Percentiles rank a stretch among this genome's conserved stretches.
Conservation (phyloP, 257 asterid species). For the Petunia axillaris region DNA sequence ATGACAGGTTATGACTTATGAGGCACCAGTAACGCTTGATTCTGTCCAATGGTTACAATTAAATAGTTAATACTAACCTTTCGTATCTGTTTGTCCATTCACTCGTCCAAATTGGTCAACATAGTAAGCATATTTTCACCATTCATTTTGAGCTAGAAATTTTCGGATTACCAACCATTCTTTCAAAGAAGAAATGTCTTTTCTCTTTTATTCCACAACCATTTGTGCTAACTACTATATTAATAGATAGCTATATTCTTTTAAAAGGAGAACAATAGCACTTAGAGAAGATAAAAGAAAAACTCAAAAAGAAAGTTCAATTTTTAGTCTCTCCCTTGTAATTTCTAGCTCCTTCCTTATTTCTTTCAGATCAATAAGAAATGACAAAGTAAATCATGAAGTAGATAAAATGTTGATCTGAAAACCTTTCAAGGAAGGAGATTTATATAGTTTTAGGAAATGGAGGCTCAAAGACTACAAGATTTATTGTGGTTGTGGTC, state of each 20-base stretch:
- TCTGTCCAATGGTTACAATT: background rate
- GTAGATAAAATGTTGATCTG: slow-evolving; percentile 25
- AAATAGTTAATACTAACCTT: background rate
- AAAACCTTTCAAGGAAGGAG: slow-evolving; percentile 31
- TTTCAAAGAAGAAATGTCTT: background rate
- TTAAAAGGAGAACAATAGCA: background rate
- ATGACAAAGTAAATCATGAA: background rate
- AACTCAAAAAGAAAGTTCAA: background rate
- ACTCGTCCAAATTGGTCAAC: background rate
- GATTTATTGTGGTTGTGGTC: slow-evolving; percentile 34
- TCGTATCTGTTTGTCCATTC: background rate
- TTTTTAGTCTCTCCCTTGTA: slow-evolving; percentile 3
- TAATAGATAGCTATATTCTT: background rate
- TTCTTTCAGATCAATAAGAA: slow-evolving; percentile 7
- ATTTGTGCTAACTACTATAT: background rate
- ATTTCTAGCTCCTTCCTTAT: slow-evolving; percentile 34
- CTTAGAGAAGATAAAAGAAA: background rate
- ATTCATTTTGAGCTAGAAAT: background rate
- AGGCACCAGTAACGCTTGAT: background rate
- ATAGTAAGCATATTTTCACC: background rate
- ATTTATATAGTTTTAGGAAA: slow-evolving; percentile 9
- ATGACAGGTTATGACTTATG: background rate
- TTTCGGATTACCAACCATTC: slow-evolving; percentile 2
- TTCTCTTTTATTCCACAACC: background rate
- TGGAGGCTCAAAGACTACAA: slow-evolving; percentile 44